Evolutionary conservation across 192 early-diverging fungal genomes (phyloP), one percentile per base, ranked within the genome.

Genomic region (Dissophora ornata): DNA sequence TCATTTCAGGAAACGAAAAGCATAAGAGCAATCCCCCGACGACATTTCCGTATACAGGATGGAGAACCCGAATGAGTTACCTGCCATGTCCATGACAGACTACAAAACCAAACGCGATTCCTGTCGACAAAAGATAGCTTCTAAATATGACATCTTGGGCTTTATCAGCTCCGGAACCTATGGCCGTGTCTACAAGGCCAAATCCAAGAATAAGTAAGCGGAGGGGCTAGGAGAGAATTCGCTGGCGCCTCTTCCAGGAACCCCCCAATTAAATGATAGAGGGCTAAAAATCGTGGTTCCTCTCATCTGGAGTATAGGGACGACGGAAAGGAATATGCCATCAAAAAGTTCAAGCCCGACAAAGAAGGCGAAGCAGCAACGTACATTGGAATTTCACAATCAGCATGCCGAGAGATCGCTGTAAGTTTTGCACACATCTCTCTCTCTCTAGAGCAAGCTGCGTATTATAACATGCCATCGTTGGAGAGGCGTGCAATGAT

Each of bases 321-420:
- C 36, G 81, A 82, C 16, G 75, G 78, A 15, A 67, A 86, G 40
- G 92, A 96, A 75, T 92, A 91, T 67, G 96, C 96, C 3, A 97
- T 98, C 49, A 98, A 98, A 79, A 95, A 95, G 85, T 98, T 98
- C 77, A 98, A 98, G 65, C 94, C 95, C 9, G 96, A 98, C 60
- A 92, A 94, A 60, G 96, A 96, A 65, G 95, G 94, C 42, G 96
- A 96, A 67, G 84, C 82, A 0, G 74, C 85, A 22, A 82, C 85
- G 1, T 83, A 85, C 51, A 88, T 86, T 15, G 96, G 95, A 18
- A 94, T 98, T 46, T 96, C 95, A 12, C 96, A 98, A 64, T 95
- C 93, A 4, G 96, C 96, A 10, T 94, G 92, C 54, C 82, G 96
- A 68, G 96, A 98, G 71, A 97, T 98, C 26, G 90, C 93, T 46